Base-by-base conservation (phyloP, 805 yeast species). In the Komagataella pseudopastoris region DNA sequence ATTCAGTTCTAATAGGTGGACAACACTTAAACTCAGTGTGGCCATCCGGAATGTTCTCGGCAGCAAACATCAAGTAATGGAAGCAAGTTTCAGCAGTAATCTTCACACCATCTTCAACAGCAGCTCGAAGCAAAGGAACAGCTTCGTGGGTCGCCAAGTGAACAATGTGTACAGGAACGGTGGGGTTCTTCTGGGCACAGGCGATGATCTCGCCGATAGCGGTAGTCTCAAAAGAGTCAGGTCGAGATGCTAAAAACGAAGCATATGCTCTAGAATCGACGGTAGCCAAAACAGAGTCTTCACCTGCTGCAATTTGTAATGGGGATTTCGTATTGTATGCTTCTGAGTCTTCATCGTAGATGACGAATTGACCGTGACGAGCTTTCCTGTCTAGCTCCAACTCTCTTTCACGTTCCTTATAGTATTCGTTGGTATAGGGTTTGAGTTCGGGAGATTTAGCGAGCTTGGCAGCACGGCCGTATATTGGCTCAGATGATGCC, bases 41-140 rank as follows among this genome's bases (percentile, higher is more conserved):
- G 50, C 87, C 79, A 58, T 81, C 76, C 17, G 88, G 82, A 51
- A 90, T 88, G 22, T 73, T 71, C 61, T 90, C 96, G 3, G 96
- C 86, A 3, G 76, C 72, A 47, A 90, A 71, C 2, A 91, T 76
- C 51, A 90, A 71, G 65, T 90, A 90, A 64, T 90, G 98, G 77
- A 89, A 90, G 65, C 98, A 90, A 0, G 98, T 91, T 64, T 90
- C 98, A 1, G 89, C 96, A 0, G 93, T 71, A 50, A 90, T 72
- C 36, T 86, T 87, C 48, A 85, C 66, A 0, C 75, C 74, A 4
- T 69, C 66, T 14, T 61, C 58, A 54, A 81, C 81, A 3, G 96
- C 96, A 17, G 78, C 72, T 45, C 72, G 66, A 16, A 90, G 68
- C 53, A 85, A 60, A 6, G 96, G 95, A 7, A 91, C 65, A 0